Base-by-base conservation (phyloP, 2,329 filamentous ascomycete species). In the Beauveria pseudobassiana region DNA sequence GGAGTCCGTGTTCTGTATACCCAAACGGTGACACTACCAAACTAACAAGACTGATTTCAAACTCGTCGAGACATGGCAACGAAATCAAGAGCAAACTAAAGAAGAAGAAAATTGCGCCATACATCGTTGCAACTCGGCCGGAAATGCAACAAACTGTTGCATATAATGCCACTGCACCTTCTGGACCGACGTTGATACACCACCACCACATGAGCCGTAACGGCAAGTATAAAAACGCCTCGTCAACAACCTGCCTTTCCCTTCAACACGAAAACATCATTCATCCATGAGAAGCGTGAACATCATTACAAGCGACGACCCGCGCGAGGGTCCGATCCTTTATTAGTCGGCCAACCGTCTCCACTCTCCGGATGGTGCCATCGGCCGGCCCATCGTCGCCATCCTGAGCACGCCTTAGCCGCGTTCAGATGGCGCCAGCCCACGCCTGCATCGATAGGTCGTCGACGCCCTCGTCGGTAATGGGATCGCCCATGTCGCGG, bases 401-500 rank as follows among this genome's bases (percentile, higher is more conserved):
- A 59, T 59, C 28, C 5, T 5, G 45, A 54, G 48, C 40, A 59
- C 45, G 26, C 55, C 40, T 48, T 46, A 12, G 43, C 22, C n/a
- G 3, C n/a, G 7, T 16, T 63, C 34, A 63, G 40, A 63, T 63
- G 24, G 62, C 62, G 50, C 62, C 62, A 22, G 62, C 62, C 62
- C 62, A 63, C 45, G 62, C 49, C 16, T 63, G 62, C 56, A 56
- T 54, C 16, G 16, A 14, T 24, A 63, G 8, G 26, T 72, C 74
- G 42, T 76, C 74, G 56, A 70, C 70, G 7, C 70, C 74, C 2
- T 74, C 72, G 57, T 72, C 74, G 43, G 72, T 67, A 8, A 74
- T 67, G 1, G 71, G 68, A 9, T 74, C 74, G 38, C 72, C 73
- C 69, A 76, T 73, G 62, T 76, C 74, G 71, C 75, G 74, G 42